A percentile compares a stretch with the other conserved stretches of the same genome.
Conservation (phyloP, 192 early-diverging fungal species). For the Anaeromyces robustus region DNA sequence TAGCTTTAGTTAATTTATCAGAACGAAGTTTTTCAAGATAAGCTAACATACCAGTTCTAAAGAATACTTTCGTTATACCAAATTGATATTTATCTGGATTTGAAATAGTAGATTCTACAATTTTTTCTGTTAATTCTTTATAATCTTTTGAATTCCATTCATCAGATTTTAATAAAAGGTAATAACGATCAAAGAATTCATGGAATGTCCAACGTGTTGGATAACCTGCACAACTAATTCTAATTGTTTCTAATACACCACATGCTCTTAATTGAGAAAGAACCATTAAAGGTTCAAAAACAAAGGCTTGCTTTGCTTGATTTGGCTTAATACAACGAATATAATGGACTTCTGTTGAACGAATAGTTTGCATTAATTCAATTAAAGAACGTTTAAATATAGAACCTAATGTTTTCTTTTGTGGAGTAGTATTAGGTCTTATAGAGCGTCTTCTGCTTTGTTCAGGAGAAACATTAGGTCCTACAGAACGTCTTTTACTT, state of each 20-base stretch:
- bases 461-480: too few species aligned
- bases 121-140: slow-evolving; percentile 18
- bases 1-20: slow-evolving; percentile 66
- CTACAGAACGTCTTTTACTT: background rate
- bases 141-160: slow-evolving; percentile 36
- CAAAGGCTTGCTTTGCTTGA: slow-evolving; percentile 80
- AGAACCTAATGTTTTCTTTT: background rate
- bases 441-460: background rate
- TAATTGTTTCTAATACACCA: slow-evolving; percentile 97
- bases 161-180: slow-evolving; percentile 26
- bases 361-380: slow-evolving; percentile 88
- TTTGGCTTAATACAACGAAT: slow-evolving; percentile 99
- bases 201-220: slow-evolving; percentile 74
- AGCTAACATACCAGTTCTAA: slow-evolving; percentile 88
- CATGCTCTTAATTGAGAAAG: slow-evolving; percentile 88
- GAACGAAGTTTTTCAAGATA: slow-evolving; percentile 78
- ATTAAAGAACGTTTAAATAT: slow-evolving; percentile 37
- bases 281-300: slow-evolving; percentile 87
- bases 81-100: slow-evolving; percentile 83
- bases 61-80: slow-evolving; percentile 95
- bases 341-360: slow-evolving; percentile 83
- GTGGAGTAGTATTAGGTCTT: background rate
- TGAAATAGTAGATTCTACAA: slow-evolving; percentile 47
- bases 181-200: slow-evolving; percentile 81
- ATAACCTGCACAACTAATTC: slow-evolving; percentile 95